Base-by-base conservation (phyloP, 768 basidiomycete genomes). In the Xerocomus potaroensis region DNA sequence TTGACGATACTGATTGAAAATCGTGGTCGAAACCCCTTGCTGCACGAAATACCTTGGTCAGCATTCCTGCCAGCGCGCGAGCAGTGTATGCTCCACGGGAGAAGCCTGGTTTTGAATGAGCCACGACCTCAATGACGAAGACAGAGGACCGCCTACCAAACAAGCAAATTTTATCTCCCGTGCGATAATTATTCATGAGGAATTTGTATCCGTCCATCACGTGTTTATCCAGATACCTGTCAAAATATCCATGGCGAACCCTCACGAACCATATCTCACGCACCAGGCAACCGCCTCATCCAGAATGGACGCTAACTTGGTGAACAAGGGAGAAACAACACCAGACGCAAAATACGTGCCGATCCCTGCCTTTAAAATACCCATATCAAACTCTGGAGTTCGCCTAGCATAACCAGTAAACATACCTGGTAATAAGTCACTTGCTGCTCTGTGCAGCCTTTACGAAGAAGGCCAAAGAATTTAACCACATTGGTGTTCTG, bases 261-360 rank as follows among this genome's bases (percentile, higher is more conserved):
- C 34, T 15, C 15, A 22, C 8, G n/a, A 18, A 41, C 24, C 19
- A 12, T 14, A 3, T 1, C 9, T 12, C 10, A 54, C 75, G 7
- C 58, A 86, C 86, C 84, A 88, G 18, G 88, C 89, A 48, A 88
- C 65, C 0, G 84, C 87, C 41, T 77, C 64, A 55, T 91, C 89
- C 32, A 84, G 44, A 4, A 82, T 56, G 57, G 79, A 79, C 6
- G 84, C 87, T 0, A 67, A 53, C 77, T 79, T 77, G 39, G 70
- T 61, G 49, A 79, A 80, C 7, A 81, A 1, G 1, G 85, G 83
- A 0, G 78, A 75, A 18, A 88, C 80, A n/a, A 78, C 72, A 0
- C 85, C 83, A 1, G 86, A 83, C 24, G 71, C 70, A 71, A 81
- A 68, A 65, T 77, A 76, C 0, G 71, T 72, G 8, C 72, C 74